Conservation (phyloP, 805 yeast species). For the Ogataea paraovalis region DNA sequence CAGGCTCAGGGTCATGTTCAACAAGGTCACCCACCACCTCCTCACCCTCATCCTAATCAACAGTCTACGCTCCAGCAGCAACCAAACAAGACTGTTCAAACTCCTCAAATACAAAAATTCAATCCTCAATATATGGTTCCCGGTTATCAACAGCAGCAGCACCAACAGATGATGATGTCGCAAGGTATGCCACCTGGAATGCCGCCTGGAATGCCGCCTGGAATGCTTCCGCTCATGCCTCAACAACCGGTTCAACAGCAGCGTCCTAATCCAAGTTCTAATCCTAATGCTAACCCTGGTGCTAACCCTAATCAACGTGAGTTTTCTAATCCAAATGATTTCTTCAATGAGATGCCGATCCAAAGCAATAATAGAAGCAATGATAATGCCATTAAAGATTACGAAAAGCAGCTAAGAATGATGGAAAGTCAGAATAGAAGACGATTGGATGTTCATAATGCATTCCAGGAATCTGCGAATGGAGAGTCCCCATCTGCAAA, state of each 20-base stretch:
- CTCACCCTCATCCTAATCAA: slow-evolving; percentile 1
- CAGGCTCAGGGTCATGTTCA: slow-evolving; percentile 16
- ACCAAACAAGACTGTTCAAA: slow-evolving; percentile 13
- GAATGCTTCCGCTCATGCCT: slow-evolving; percentile 2
- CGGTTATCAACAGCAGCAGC: slow-evolving; percentile 24
- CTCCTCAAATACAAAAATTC: slow-evolving; percentile 18
- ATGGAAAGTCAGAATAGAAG: slow-evolving; percentile 74
- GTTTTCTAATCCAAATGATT: slow-evolving; percentile 14
- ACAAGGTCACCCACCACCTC: slow-evolving; percentile 1
- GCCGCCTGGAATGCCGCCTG: slow-evolving; percentile 3
- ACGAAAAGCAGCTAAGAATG: slow-evolving; percentile 72
- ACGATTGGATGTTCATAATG: slow-evolving; percentile 52
- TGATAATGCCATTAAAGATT: slow-evolving; percentile 67
- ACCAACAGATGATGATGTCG: slow-evolving; percentile 25
- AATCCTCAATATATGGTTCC: slow-evolving; percentile 24
- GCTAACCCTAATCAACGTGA: slow-evolving; percentile 7
- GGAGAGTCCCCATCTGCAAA: slow-evolving; percentile 6
- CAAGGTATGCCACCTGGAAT: slow-evolving; percentile 15
- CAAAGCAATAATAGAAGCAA: slow-evolving; percentile 14
- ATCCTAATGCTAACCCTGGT: slow-evolving; percentile 14
- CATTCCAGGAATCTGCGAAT: slow-evolving; percentile 23
- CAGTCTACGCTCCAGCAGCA: slow-evolving; percentile 4
- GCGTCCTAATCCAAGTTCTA: slow-evolving; percentile 12
- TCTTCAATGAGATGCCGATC: slow-evolving; percentile 19
- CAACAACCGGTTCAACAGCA: slow-evolving; percentile 14